Base-by-base conservation (phyloP, 2,329 filamentous ascomycete genomes). In the Aspergillus sp. region DNA sequence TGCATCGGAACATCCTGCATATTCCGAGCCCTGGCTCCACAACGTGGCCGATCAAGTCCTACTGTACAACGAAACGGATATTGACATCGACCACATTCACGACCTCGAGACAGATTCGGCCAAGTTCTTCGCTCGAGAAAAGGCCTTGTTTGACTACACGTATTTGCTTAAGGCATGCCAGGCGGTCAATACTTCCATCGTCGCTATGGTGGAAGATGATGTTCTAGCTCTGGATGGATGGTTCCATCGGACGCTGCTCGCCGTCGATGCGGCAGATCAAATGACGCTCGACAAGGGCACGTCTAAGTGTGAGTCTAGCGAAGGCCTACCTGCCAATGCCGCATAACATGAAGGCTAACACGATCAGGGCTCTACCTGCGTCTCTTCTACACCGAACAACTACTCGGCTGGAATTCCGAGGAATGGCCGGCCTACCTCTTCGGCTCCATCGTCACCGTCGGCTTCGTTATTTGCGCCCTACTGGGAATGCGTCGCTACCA, bases 191-290 rank as follows among this genome's bases (percentile, higher is more conserved):
- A 71, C 78, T 7, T 72, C 74, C 2, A 80, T 80, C 61, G 72
- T 78, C 42, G 68, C 73, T 6, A 77, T 82, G 45, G 64, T 82
- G 4, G 80, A 82, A 63, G 80, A 82, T 61, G 80, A 82, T 62
- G 72, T 77, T 3, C 56, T 83, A 4, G 79, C 78, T 36, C 73
- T 78, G 64, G 78, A 80, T 53, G 80, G 80, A 12, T 82, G 81
- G 80, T 80, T 77, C 62, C 69, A 77, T 52, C 74, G 78, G 4
- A 77, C 76, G 0, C 67, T 76, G 45, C 60, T 69, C 5, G 78
- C 73, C 0, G 63, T 81, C 32, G 62, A 69, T 18, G 61, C 67
- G 39, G 73, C 73, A 4, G 72, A 78, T 57, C 61, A 60, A 32
- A 65, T 74, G 53, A 71, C 69, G 12, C 64, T 62, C 16, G 60